These are phyloP conservation scores for Trapa incisa DNA, from an alignment of 345 rosid species.

Conservation along the genomic window DNA sequence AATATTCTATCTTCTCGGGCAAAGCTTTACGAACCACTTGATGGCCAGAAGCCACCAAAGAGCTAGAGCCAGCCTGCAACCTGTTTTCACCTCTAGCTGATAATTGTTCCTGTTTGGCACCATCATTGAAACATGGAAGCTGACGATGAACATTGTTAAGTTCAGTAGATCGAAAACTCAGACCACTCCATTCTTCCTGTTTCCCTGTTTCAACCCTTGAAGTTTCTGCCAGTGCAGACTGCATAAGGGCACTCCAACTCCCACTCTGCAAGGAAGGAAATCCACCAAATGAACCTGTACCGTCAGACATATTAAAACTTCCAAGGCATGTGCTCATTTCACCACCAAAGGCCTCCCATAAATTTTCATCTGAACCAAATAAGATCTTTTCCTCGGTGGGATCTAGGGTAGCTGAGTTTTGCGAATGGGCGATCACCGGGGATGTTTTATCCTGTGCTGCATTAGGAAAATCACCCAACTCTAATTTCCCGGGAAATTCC, in stretches of 20 bases:
- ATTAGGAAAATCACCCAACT: slow-evolving; percentile 26
- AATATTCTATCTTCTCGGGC: slow-evolving; percentile 28
- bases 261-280: slow-evolving; percentile 79
- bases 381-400: slow-evolving; percentile 83
- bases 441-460: slow-evolving; percentile 27
- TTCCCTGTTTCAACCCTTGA: slow-evolving; percentile 37
- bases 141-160: slow-evolving; percentile 19
- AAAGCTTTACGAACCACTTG: slow-evolving; percentile 23
- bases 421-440: slow-evolving; percentile 24
- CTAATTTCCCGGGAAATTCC: slow-evolving; percentile 30
- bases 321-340: slow-evolving; percentile 30
- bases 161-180: slow-evolving; percentile 20
- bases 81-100: slow-evolving; percentile 24
- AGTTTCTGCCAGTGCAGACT: slow-evolving; percentile 92
- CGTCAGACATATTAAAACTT: slow-evolving; percentile 32
- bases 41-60: slow-evolving; percentile 13
- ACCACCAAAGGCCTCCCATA: slow-evolving; percentile 73
- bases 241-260: slow-evolving; percentile 99
- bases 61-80: slow-evolving; percentile 18
- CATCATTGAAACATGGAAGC: slow-evolving; percentile 15
- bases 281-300: slow-evolving; percentile 32
- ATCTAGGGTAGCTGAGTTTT: slow-evolving; percentile 60
- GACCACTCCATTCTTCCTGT: slow-evolving; percentile 54
- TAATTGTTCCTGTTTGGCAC: slow-evolving; percentile 19
- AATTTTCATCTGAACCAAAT: slow-evolving; percentile 75